A percentile compares a stretch with the other conserved stretches of the same genome.
phyloP scores from a whole-genome alignment of 495 filamentous ascomycete genomes.

The Cercophora sp. region DNA sequence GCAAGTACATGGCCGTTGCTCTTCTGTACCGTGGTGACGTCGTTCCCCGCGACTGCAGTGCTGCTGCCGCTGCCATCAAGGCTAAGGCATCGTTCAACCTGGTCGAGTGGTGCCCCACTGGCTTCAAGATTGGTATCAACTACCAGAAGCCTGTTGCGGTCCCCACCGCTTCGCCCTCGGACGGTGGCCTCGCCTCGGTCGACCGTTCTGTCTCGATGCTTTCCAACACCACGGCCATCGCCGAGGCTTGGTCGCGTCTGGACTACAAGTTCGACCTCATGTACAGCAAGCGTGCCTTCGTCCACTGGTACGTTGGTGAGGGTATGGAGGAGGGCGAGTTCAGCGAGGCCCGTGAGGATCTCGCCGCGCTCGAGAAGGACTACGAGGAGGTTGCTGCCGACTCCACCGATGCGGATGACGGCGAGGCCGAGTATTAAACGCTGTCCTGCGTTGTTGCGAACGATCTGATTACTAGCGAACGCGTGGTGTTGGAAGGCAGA shows the following conservation, averaged over 20 bases:
- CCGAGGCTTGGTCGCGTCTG: constrained; percentile 84
- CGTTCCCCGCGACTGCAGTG: constrained; percentile 77
- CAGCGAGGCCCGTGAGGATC: constrained; percentile 83
- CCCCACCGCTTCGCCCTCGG: constrained; percentile 52
- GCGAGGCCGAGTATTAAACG: constrained; percentile 67
- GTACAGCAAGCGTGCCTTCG: constrained; percentile 93
- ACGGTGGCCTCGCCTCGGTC: constrained; percentile 73
- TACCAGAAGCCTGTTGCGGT: constrained; percentile 81
- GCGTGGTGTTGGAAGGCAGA: constrained; percentile 6
- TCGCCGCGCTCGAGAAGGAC: constrained; percentile 85
- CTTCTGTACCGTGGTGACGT: constrained; percentile 88
- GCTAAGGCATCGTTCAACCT: constrained; percentile 85
- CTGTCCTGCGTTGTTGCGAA: constrained; percentile 3
- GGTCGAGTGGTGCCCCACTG: constrained; percentile 94
- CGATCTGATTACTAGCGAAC: constrained; percentile 10
- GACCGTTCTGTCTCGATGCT: constrained; percentile 88
- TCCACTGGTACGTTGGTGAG: constrained; percentile 94
- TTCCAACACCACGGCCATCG: constrained; percentile 87
- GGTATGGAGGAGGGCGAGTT: constrained; percentile 97
- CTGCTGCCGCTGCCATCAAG: constrained; percentile 77
- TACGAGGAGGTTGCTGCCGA: constrained; percentile 89
- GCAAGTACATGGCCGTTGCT: constrained; percentile 93
- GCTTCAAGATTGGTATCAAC: constrained; percentile 94
- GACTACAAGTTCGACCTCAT: constrained; percentile 96
- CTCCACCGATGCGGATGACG: constrained; percentile 57